Conservation (phyloP, 768 basidiomycete genomes). For the Exidia glandulosa region DNA sequence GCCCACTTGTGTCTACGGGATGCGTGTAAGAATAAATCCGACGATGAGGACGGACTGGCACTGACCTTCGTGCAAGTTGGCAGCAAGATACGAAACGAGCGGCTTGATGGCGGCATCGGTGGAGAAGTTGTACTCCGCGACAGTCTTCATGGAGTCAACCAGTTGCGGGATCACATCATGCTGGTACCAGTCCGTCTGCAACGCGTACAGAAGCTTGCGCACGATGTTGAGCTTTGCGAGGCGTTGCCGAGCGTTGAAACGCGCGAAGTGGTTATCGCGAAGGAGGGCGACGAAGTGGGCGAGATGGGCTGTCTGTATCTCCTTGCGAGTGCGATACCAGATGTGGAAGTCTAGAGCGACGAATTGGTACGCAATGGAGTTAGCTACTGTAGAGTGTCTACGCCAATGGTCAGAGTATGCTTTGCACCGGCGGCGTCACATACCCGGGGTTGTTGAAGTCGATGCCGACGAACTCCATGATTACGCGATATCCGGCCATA, state of each 20-base stretch:
- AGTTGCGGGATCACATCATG: conserved; percentile 39
- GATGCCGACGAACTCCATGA: conserved; percentile 81
- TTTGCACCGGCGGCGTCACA: conserved; percentile 14
- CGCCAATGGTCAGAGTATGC: conserved; percentile 3
- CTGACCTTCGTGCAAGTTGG: conserved; percentile 62
- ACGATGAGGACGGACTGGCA: not conserved
- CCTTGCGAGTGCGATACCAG: conserved; percentile 62
- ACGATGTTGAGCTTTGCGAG: conserved; percentile 62
- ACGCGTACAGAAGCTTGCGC: conserved; percentile 65
- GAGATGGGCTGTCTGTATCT: conserved; percentile 70
- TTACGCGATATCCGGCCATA: conserved; percentile 64
- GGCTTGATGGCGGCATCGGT: conserved; percentile 75
- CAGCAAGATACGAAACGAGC: conserved; percentile 73
- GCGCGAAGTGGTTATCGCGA: conserved; percentile 55
- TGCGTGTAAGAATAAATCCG: not conserved
- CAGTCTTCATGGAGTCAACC: conserved; percentile 47
- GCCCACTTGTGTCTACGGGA: conserved; percentile 1
- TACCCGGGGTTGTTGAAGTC: conserved; percentile 76
- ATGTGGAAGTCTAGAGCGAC: conserved; percentile 86
- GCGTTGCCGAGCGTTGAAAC: conserved; percentile 69
- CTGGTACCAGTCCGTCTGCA: conserved; percentile 71
- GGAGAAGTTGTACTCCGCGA: conserved; percentile 55
- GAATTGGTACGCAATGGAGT: conserved; percentile 68
- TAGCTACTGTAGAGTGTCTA: conserved; percentile 75
- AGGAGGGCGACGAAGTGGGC: conserved; percentile 75